These are phyloP conservation scores for Aspergillus funiculosus DNA, from an alignment of 495 filamentous ascomycete genomes.

Conservation along the genomic window DNA sequence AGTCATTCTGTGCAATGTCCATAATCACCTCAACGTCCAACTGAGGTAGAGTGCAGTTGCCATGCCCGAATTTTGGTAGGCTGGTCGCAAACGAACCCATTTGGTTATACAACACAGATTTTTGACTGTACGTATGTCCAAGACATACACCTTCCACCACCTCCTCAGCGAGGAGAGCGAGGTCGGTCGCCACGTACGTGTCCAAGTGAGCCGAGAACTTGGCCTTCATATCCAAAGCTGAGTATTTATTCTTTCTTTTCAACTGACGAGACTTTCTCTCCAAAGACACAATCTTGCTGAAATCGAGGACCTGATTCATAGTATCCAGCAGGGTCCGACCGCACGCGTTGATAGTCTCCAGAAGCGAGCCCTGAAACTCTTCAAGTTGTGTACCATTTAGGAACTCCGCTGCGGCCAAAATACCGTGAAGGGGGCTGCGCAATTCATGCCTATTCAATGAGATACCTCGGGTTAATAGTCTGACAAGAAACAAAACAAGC, in stretches of 20 bases:
- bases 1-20: slow-evolving; percentile 57
- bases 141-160: slow-evolving; percentile 49
- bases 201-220: slow-evolving; percentile 39
- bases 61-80: slow-evolving; percentile 2
- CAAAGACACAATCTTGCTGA: slow-evolving; percentile 60
- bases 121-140: slow-evolving; percentile 43
- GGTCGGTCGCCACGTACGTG: slow-evolving; percentile 40
- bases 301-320: slow-evolving; percentile 71
- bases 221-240: slow-evolving; percentile 27
- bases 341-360: slow-evolving; percentile 69
- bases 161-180: slow-evolving; percentile 42
- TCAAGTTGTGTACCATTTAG: slow-evolving; percentile 41
- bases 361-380: slow-evolving; percentile 56
- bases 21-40: slow-evolving; percentile 53
- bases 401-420: slow-evolving; percentile 67
- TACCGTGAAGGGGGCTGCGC: slow-evolving; percentile 70
- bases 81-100: slow-evolving; percentile 18
- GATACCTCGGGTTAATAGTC: background rate
- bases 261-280: slow-evolving; percentile 42
- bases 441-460: slow-evolving; percentile 58
- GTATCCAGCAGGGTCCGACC: slow-evolving; percentile 72
- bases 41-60: slow-evolving; percentile 4
- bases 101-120: slow-evolving; percentile 23
- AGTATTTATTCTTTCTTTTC: slow-evolving; percentile 28
- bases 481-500: slow-evolving; percentile 28